phyloP scores from a whole-genome alignment of 768 basidiomycete species.

The Agaricus sinodeliciosus region DNA sequence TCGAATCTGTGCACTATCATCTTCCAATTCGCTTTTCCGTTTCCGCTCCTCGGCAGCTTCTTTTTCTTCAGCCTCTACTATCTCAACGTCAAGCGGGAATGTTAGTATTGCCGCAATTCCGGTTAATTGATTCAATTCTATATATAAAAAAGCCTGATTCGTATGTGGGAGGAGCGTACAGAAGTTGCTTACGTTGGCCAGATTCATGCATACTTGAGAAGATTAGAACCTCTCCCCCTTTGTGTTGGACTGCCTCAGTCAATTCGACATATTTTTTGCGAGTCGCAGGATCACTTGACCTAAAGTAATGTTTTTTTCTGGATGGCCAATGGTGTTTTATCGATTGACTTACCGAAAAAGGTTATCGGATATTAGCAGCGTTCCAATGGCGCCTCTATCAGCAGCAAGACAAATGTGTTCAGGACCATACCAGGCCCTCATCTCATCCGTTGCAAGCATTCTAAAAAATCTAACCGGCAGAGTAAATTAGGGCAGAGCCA shows the following conservation, averaged over 20 bases:
- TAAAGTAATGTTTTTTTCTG: slow-evolving; percentile 21
- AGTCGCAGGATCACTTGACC: slow-evolving; percentile 70
- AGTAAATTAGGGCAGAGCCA: not conserved
- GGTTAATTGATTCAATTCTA: slow-evolving; percentile 94
- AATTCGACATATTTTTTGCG: slow-evolving; percentile 82
- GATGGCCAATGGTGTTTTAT: no score
- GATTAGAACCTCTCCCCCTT: slow-evolving; percentile 90
- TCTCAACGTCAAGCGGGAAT: slow-evolving; percentile 92
- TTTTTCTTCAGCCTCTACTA: slow-evolving; percentile 88
- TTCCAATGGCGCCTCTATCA: slow-evolving; percentile 90
- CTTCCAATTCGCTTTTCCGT: slow-evolving; percentile 31
- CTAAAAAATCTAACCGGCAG: slow-evolving; percentile 77
- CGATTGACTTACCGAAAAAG: slow-evolving; percentile 66
- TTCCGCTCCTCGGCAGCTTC: slow-evolving; percentile 71
- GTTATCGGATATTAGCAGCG: slow-evolving; percentile 90
- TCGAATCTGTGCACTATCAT: slow-evolving; percentile 10
- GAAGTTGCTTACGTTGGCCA: slow-evolving; percentile 74
- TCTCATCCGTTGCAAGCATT: slow-evolving; percentile 91
- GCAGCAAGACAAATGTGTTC: slow-evolving; percentile 89
- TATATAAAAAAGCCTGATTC: not conserved
- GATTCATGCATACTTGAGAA: slow-evolving; percentile 99
- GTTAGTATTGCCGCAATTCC: slow-evolving; percentile 95
- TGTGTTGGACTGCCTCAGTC: slow-evolving; percentile 83
- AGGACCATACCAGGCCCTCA: slow-evolving; percentile 98
- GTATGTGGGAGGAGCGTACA: not conserved